Conservation (phyloP, 306 rosid species). For the Malus sylvestris region DNA sequence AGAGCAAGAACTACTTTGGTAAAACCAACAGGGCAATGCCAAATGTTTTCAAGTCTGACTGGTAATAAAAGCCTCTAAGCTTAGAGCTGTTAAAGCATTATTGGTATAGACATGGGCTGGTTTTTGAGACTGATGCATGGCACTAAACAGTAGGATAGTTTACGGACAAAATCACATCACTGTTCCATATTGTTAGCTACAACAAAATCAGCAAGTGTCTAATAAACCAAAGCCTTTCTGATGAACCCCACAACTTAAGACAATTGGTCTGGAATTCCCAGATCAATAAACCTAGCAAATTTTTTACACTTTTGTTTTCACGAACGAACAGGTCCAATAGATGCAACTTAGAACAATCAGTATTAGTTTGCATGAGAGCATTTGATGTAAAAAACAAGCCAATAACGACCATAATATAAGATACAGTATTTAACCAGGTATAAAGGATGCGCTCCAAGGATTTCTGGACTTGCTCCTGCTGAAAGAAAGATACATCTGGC, state of each 20-base stretch:
- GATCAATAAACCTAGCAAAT: background rate
- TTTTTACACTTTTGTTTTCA: background rate
- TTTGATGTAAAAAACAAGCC: background rate
- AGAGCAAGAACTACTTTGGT: background rate
- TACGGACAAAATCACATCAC: background rate
- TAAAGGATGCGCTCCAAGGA: constrained; percentile 91
- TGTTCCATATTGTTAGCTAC: background rate
- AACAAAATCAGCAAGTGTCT: background rate
- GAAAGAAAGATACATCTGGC: constrained; percentile 88
- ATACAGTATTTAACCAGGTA: constrained; percentile 48
- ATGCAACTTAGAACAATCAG: background rate
- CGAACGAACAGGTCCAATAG: background rate
- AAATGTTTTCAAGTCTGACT: background rate
- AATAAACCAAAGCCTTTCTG: background rate
- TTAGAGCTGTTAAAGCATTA: background rate
- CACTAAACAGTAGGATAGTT: background rate
- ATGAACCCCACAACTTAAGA: background rate
- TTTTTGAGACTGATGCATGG: background rate
- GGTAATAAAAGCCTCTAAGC: background rate
- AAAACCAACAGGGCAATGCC: background rate
- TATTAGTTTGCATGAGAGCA: background rate
- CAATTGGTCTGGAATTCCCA: background rate
- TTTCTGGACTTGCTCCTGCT: constrained; percentile 79
- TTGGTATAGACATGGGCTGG: background rate
- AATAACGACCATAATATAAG: background rate